These are phyloP conservation scores for Nicotiana rustica DNA, from an alignment of 305 asterid species.

Conservation along the genomic window DNA sequence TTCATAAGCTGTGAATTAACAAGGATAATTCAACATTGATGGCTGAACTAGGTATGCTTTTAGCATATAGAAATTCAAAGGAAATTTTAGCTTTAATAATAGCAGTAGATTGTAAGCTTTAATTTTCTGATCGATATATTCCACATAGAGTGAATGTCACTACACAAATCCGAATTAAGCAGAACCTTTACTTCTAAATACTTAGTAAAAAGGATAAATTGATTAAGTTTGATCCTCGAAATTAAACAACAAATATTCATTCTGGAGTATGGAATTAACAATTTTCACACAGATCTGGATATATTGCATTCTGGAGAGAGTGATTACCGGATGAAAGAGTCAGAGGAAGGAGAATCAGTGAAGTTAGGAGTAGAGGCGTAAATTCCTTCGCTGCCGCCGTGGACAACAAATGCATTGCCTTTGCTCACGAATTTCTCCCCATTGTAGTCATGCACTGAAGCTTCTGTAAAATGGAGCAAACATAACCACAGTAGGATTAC, in stretches of 20 bases:
- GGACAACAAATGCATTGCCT: conserved; percentile 89
- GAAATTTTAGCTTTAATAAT: background rate
- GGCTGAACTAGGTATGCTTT: background rate
- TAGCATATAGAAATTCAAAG: background rate
- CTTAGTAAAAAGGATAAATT: background rate
- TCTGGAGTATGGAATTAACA: background rate
- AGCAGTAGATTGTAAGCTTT: too few relatives aligned
- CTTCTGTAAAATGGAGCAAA: conserved; percentile 41
- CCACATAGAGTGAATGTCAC: background rate
- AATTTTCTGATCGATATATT: background rate
- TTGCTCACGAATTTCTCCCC: conserved; percentile 62
- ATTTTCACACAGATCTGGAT: background rate
- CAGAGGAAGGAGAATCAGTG: conserved; percentile 60
- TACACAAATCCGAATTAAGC: background rate
- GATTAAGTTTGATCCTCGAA: background rate
- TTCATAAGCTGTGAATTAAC: background rate
- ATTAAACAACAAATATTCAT: background rate
- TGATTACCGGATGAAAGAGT: conserved; percentile 79
- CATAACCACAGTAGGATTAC: conserved; percentile 45
- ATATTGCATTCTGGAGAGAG: conserved; percentile 27
- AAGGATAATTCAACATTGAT: background rate
- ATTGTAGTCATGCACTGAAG: conserved; percentile 82
- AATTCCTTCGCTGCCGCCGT: conserved; percentile 95
- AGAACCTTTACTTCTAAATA: background rate
- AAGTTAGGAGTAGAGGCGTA: conserved; percentile 70